Conservation (phyloP, 2,329 filamentous ascomycete genomes). For the Colletotrichum sp. region DNA sequence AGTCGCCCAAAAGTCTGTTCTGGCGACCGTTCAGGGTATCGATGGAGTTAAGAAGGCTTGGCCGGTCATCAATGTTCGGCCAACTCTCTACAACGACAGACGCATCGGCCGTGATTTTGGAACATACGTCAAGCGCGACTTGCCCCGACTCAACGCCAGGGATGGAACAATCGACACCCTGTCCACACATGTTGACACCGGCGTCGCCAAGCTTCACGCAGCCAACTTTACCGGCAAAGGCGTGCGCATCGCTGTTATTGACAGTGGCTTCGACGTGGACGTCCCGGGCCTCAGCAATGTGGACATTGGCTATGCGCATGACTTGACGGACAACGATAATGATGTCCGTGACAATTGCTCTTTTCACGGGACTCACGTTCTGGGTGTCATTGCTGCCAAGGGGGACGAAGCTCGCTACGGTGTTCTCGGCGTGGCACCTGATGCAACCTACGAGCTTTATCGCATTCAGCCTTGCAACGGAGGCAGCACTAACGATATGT, state of each 20-base stretch:
- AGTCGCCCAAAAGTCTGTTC: not conserved
- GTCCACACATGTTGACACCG: constrained; percentile 29
- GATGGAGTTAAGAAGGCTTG: constrained; percentile 1
- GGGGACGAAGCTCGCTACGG: constrained; percentile 21
- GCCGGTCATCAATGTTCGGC: not conserved
- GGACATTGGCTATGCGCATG: not conserved
- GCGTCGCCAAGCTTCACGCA: constrained; percentile 1
- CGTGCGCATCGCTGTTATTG: not conserved
- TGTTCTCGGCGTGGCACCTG: constrained; percentile 26
- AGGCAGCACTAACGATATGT: constrained; percentile 1
- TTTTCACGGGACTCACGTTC: not conserved
- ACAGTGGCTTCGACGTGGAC: not conserved
- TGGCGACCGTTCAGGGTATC: not conserved
- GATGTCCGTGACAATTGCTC: not conserved
- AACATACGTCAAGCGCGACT: not conserved
- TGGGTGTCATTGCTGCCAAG: not conserved
- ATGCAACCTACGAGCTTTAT: constrained; percentile 26
- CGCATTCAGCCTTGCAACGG: constrained; percentile 21
- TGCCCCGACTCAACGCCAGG: not conserved
- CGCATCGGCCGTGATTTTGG: not conserved
- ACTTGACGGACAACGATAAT: not conserved
- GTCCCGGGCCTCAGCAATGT: not conserved
- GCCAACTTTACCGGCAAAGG: not conserved
- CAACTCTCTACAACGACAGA: not conserved
- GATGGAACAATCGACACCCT: not conserved